These are phyloP conservation scores for Sarocladium kiliense DNA, from an alignment of 2,329 filamentous ascomycete species.

Conservation along the genomic window DNA sequence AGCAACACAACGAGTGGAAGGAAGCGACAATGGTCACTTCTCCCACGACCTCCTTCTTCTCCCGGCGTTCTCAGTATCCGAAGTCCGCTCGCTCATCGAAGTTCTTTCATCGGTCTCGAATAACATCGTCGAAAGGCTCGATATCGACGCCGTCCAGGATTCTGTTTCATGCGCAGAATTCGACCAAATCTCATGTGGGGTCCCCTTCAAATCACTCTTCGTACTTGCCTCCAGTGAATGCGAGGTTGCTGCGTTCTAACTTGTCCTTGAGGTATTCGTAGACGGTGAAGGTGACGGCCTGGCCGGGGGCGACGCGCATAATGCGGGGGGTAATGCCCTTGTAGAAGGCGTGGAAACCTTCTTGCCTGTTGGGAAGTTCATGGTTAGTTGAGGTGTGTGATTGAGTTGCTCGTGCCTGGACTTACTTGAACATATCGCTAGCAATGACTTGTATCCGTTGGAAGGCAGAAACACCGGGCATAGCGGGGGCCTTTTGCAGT, in stretches of 20 bases:
- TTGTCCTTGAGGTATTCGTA: slow-evolving; percentile 73
- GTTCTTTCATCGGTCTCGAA: background rate
- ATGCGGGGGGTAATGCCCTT: slow-evolving; percentile 97
- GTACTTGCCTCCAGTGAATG: slow-evolving; percentile 57
- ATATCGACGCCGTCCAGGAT: background rate
- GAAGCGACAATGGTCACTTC: background rate
- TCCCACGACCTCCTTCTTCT: slow-evolving; percentile 1
- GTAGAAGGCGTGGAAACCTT: slow-evolving; percentile 93
- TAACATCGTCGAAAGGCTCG: background rate
- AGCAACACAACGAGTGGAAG: background rate
- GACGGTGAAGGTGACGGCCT: slow-evolving; percentile 73
- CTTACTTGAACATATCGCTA: slow-evolving; percentile 75
- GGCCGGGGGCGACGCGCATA: slow-evolving; percentile 94
- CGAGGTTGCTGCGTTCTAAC: slow-evolving; percentile 63
- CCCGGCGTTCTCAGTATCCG: background rate
- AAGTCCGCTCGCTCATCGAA: slow-evolving; percentile 9
- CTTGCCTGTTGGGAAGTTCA: slow-evolving; percentile 54
- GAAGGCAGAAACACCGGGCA: slow-evolving; percentile 75
- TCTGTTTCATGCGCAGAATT: background rate
- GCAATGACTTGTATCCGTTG: slow-evolving; percentile 75
- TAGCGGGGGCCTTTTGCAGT: slow-evolving; percentile 82
- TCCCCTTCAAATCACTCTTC: slow-evolving; percentile 49
- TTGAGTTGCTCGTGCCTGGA: slow-evolving; percentile 16
- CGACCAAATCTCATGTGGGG: background rate
- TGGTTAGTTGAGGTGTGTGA: no score